Conservation (phyloP, 192 early-diverging fungal species). For the Chytriomyces hyalinus region DNA sequence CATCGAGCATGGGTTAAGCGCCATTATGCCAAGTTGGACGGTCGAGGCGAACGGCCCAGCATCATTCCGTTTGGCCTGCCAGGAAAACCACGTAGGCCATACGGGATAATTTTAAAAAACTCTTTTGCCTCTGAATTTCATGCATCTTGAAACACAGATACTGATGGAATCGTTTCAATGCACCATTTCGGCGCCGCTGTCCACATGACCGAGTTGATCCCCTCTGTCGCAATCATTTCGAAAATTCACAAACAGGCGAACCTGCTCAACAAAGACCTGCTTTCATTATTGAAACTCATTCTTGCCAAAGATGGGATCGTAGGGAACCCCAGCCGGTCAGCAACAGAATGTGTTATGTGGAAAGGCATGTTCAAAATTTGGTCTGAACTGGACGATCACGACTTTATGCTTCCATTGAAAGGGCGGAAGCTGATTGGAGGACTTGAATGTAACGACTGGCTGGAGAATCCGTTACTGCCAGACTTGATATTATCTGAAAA, state of each 20-base stretch:
- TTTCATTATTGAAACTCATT: conserved; percentile 26
- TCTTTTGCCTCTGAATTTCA: not conserved
- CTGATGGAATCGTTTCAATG: conserved; percentile 49
- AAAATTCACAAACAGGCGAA: conserved; percentile 22
- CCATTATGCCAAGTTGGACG: not conserved
- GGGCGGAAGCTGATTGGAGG: conserved; percentile 40
- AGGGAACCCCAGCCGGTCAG: conserved; percentile 13
- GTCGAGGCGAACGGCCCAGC: no score
- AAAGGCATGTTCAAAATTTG: conserved; percentile 45
- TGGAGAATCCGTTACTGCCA: conserved; percentile 58
- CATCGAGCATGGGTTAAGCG: conserved; percentile 46
- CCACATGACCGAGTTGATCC: conserved; percentile 56
- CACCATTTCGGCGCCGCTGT: conserved; percentile 48
- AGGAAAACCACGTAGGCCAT: conserved; percentile 33
- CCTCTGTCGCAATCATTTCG: conserved; percentile 25
- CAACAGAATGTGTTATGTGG: conserved; percentile 53
- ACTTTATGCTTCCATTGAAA: conserved; percentile 44
- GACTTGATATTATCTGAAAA: conserved; percentile 53
- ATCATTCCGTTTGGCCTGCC: conserved; percentile 41
- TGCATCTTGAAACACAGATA: conserved; percentile 15
- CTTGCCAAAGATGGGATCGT: conserved; percentile 17
- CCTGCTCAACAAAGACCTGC: not conserved
- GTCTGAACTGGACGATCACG: conserved; percentile 39
- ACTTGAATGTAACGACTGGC: conserved; percentile 48
- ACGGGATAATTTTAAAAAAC: not conserved